Evolutionary conservation across 1,284 basidiomycete genomes (phyloP).

Genomic region (Fomes fomentarius): DNA sequence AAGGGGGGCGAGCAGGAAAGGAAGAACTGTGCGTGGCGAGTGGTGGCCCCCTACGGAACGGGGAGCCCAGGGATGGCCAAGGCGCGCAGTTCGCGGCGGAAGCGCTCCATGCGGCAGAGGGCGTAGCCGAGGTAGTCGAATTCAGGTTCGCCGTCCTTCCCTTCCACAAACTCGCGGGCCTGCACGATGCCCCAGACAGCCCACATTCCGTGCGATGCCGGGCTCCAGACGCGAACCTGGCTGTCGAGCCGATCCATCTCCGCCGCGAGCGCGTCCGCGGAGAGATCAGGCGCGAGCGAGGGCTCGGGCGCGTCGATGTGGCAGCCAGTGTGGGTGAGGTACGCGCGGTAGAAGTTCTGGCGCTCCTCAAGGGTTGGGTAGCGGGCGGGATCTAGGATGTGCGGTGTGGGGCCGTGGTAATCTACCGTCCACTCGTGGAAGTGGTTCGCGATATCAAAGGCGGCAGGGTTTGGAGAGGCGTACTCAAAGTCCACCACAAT

Average conservation of each 20-base stretch:
- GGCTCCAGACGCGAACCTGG: slow-evolving; percentile 85
- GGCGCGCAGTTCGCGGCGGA: slow-evolving; percentile 57
- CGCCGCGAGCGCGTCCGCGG: slow-evolving; percentile 38
- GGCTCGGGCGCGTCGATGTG: slow-evolving; percentile 23
- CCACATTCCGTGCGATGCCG: slow-evolving; percentile 90
- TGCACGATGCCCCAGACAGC: slow-evolving; percentile 92
- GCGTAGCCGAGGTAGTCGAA: slow-evolving; percentile 83
- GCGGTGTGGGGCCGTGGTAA: slow-evolving; percentile 79
- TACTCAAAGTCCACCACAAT: slow-evolving; percentile 98
- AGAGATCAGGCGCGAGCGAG: slow-evolving; percentile 26
- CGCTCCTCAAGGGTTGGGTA: slow-evolving; percentile 82
- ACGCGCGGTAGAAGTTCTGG: slow-evolving; percentile 82
- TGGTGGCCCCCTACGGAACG: slow-evolving; percentile 12
- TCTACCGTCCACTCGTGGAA: slow-evolving; percentile 95
- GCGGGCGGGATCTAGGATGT: slow-evolving; percentile 65
- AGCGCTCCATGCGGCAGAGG: slow-evolving; percentile 61
- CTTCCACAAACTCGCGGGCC: slow-evolving; percentile 79
- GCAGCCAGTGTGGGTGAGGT: slow-evolving; percentile 57
- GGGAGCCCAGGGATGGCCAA: slow-evolving; percentile 44
- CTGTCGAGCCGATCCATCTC: slow-evolving; percentile 61
- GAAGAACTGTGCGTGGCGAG: neutral
- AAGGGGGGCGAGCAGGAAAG: neutral
- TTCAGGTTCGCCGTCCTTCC: slow-evolving; percentile 59
- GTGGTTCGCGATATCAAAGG: slow-evolving; percentile 95
- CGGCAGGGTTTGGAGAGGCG: slow-evolving; percentile 85